These are phyloP conservation scores for Krasilnikovozyma curviuscula DNA, from an alignment of 768 basidiomycete species.

Conservation along the genomic window DNA sequence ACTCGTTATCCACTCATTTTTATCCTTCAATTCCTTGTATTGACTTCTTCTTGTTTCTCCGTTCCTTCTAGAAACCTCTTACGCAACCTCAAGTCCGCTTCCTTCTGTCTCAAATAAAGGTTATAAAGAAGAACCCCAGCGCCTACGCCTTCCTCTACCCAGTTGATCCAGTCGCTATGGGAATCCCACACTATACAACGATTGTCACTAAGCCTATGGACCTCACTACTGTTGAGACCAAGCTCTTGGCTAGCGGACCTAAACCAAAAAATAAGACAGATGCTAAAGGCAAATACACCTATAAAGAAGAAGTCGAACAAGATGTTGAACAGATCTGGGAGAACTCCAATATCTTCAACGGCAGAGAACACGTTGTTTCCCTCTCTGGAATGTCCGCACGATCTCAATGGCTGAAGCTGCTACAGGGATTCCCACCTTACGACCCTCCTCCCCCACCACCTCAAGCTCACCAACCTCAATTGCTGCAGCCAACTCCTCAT, in stretches of 20 bases:
- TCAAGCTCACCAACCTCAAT: constrained; percentile 19
- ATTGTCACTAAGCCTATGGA: constrained; percentile 90
- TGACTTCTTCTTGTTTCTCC: too few species aligned
- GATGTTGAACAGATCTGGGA: constrained; percentile 77
- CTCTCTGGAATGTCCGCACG: too few species aligned
- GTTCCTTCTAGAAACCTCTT: constrained; percentile 24
- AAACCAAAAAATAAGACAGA: constrained; percentile 42
- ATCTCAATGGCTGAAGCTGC: too few species aligned
- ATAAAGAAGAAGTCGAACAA: constrained; percentile 55
- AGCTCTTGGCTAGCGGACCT: constrained; percentile 42
- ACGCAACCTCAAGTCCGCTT: constrained; percentile 58
- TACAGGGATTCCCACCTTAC: constrained; percentile 59
- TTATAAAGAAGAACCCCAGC: constrained; percentile 74
- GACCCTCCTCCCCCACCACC: constrained; percentile 21
- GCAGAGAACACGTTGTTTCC: constrained; percentile 62
- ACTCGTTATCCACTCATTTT: too few species aligned
- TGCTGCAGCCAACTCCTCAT: constrained; percentile 31
- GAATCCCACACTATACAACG: constrained; percentile 59
- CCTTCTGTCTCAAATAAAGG: constrained; percentile 52
- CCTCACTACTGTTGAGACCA: constrained; percentile 73
- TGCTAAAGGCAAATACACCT: constrained; percentile 35
- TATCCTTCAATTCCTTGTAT: too few species aligned
- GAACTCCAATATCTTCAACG: constrained; percentile 83
- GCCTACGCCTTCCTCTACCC: constrained; percentile 61
- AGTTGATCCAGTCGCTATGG: constrained; percentile 59